Evolutionary conservation across 2,329 filamentous ascomycete genomes (phyloP).

Genomic region (Epichloe festucae): DNA sequence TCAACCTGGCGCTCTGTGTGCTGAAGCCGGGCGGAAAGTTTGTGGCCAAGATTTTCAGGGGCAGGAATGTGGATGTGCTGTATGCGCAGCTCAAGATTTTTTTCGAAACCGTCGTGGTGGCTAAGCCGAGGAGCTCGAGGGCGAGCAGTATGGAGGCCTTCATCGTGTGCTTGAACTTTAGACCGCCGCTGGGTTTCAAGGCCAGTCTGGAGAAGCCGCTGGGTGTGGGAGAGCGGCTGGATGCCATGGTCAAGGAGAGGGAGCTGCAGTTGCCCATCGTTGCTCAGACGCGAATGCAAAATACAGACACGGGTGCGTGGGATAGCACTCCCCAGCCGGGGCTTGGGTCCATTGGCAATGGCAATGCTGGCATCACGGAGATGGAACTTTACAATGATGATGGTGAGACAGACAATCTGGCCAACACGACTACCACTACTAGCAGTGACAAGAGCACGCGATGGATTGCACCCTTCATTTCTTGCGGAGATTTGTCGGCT

Average conservation of each 20-base stretch:
- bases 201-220: constrained; percentile 65
- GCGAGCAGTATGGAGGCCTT: constrained; percentile 96
- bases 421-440: constrained; percentile 22
- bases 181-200: constrained; percentile 62
- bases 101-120: constrained; percentile 72
- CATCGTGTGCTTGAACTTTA: constrained; percentile 85
- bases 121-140: constrained; percentile 87
- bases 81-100: constrained; percentile 90
- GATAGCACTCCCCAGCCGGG: constrained; percentile 13
- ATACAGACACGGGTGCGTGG: constrained; percentile 32
- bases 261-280: constrained; percentile 27
- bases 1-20: constrained; percentile 88
- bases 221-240: constrained; percentile 46
- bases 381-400: constrained; percentile 35
- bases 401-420: constrained; percentile 13
- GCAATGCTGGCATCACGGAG: constrained; percentile 28
- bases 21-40: constrained; percentile 89
- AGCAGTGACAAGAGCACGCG: constrained; percentile 30
- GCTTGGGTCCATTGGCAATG: constrained; percentile 10
- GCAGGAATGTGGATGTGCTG: constrained; percentile 86
- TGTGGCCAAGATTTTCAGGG: constrained; percentile 94
- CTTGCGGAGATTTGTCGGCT: constrained; percentile 88
- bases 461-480: constrained; percentile 92
- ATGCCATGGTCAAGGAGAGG: constrained; percentile 34
- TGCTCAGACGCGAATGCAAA: constrained; percentile 32